phyloP scores from a whole-genome alignment of 2,329 filamentous ascomycete genomes.

The Chalaropsis thielavioides region DNA sequence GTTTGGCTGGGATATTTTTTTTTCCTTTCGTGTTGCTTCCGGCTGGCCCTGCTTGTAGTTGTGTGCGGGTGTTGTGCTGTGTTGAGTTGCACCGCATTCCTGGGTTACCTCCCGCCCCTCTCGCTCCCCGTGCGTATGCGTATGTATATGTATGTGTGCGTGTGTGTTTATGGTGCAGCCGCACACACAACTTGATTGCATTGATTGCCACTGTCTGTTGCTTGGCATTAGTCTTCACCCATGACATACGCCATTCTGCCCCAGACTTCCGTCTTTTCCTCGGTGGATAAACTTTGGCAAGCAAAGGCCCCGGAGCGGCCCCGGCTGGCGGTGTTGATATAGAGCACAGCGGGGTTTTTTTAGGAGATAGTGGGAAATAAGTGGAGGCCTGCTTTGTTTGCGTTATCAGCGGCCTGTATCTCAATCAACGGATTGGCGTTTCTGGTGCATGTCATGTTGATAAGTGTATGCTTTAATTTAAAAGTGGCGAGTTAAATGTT shows the following conservation, averaged over 20 bases:
- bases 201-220: background rate
- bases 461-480: background rate
- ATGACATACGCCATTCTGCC: background rate
- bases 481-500: background rate
- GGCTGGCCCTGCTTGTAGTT: too few relatives aligned
- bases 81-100: too few relatives aligned
- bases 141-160: too few relatives aligned
- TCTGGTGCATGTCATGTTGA: too few relatives aligned
- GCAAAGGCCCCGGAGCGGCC: background rate
- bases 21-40: background rate
- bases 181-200: background rate
- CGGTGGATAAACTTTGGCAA: background rate
- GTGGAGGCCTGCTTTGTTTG: background rate
- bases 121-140: too few relatives aligned
- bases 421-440: too few relatives aligned
- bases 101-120: too few relatives aligned
- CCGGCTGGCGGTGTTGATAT: background rate
- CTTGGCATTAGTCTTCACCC: background rate
- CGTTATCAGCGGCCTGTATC: background rate
- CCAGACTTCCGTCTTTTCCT: constrained; percentile 1
- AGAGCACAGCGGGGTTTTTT: background rate
- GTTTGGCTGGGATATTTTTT: background rate
- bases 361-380: background rate
- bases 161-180: too few relatives aligned
- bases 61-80: too few relatives aligned